Evolutionary conservation across 768 basidiomycete genomes (phyloP).

Genomic region (Suillus tomentosus): DNA sequence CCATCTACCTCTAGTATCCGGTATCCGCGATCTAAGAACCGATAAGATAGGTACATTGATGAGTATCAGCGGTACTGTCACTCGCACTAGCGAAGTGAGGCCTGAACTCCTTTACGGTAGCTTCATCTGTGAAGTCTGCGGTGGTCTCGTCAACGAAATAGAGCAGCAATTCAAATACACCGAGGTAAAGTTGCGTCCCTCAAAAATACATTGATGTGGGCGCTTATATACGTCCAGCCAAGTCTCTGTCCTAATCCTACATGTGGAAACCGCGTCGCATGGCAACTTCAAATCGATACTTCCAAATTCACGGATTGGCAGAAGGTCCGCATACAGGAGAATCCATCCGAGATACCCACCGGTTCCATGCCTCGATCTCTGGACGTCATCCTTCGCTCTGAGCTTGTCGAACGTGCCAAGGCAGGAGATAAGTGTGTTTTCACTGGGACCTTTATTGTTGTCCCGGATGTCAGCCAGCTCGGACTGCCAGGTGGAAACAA

Average conservation of each 20-base stretch:
- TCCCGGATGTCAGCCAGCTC: conserved; percentile 96
- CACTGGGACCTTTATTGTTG: conserved; percentile 97
- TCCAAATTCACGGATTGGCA: conserved; percentile 99
- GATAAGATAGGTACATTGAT: conserved; percentile 93
- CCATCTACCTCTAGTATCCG: conserved; percentile 89
- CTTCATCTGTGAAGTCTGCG: conserved; percentile 90
- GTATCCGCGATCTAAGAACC: conserved; percentile 91
- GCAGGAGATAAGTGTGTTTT: conserved; percentile 99
- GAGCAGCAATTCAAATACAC: conserved; percentile 99
- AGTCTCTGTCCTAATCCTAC: conserved; percentile 92
- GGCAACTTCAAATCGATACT: conserved; percentile 94
- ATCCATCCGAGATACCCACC: conserved; percentile 97
- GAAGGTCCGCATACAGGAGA: conserved; percentile 98
- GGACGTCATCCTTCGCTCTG: conserved; percentile 92
- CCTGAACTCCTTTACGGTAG: conserved; percentile 94
- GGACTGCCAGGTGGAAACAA: conserved; percentile 93
- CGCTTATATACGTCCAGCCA: conserved; percentile 53
- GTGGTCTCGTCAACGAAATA: conserved; percentile 84
- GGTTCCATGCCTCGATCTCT: conserved; percentile 97
- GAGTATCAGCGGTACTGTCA: conserved; percentile 96
- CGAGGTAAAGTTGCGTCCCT: conserved; percentile 55
- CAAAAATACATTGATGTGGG: conserved; percentile 4
- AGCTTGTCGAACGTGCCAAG: conserved; percentile 98
- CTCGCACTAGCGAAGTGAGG: conserved; percentile 94
- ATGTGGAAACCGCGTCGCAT: conserved; percentile 86